phyloP scores from a whole-genome alignment of 768 basidiomycete species.

The Naganishia vaughanmartiniae region DNA sequence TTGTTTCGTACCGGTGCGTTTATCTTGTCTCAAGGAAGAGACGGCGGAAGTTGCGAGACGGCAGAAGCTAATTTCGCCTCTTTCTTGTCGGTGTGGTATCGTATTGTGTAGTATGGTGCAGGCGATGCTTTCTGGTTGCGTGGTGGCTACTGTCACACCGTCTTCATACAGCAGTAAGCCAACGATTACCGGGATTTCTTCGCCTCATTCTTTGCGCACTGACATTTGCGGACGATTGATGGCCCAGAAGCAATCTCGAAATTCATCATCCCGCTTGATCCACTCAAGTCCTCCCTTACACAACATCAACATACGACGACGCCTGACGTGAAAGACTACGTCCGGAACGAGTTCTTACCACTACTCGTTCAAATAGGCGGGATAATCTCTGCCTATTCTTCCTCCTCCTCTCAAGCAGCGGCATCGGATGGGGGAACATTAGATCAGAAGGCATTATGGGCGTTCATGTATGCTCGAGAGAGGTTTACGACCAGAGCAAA shows the following conservation, averaged over 20 bases:
- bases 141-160: slow-evolving; percentile 36
- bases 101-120: slow-evolving; percentile 31
- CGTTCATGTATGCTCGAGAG: slow-evolving; percentile 33
- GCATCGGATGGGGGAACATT: neutral
- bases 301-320: neutral
- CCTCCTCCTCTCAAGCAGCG: neutral
- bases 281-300: slow-evolving; percentile 2
- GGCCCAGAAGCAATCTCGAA: slow-evolving; percentile 30
- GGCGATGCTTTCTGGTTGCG: slow-evolving; percentile 37
- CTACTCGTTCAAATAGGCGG: slow-evolving; percentile 27
- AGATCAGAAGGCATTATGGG: slow-evolving; percentile 30
- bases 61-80: too few species aligned
- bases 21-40: too few species aligned
- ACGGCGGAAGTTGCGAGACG: too few species aligned
- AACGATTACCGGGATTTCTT: neutral
- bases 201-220: neutral
- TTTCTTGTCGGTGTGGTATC: neutral
- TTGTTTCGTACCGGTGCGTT: slow-evolving; percentile 5
- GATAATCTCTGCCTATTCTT: slow-evolving; percentile 1
- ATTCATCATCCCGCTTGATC: slow-evolving; percentile 31
- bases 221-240: too few species aligned
- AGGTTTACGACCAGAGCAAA: slow-evolving; percentile 20
- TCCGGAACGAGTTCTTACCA: slow-evolving; percentile 1
- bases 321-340: neutral
- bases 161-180: slow-evolving; percentile 32